A percentile compares a stretch with the other conserved stretches of the same genome.
Evolutionary conservation across 163 green algal species (phyloP).

Genomic region (Chloroidium sp.): DNA sequence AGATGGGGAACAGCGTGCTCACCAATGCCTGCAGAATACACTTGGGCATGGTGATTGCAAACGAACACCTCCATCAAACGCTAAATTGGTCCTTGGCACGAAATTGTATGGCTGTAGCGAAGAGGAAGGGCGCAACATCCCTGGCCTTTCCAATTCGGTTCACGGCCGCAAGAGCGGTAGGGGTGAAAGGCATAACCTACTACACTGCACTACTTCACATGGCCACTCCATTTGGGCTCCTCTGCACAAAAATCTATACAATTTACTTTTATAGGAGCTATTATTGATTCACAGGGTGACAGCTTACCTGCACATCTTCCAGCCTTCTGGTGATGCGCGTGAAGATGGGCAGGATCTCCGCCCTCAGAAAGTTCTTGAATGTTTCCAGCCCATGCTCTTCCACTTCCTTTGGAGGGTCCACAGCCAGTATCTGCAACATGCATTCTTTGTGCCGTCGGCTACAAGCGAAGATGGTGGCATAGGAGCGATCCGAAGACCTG

Average conservation of each 20-base stretch:
- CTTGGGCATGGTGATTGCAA: neutral
- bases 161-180: too few relatives aligned
- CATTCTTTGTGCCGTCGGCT: neutral
- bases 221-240: too few relatives aligned
- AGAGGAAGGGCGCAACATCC: too few relatives aligned
- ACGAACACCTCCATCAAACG: too few relatives aligned
- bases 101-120: too few relatives aligned
- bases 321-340: slow-evolving; percentile 20
- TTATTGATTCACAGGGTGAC: too few relatives aligned
- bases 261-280: neutral
- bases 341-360: slow-evolving; percentile 17
- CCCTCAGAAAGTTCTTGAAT: slow-evolving; percentile 1
- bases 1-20: slow-evolving; percentile 22
- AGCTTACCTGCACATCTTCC: slow-evolving; percentile 21
- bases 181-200: too few relatives aligned
- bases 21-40: slow-evolving; percentile 5
- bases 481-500: neutral
- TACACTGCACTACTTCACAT: too few relatives aligned
- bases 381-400: neutral
- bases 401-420: slow-evolving; percentile 10
- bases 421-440: slow-evolving; percentile 14
- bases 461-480: neutral
- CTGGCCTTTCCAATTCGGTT: too few relatives aligned
- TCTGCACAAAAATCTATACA: neutral
- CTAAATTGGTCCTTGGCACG: too few relatives aligned